A percentile compares a stretch with the other conserved stretches of the same genome.
phyloP scores from a whole-genome alignment of 2,329 filamentous ascomycete genomes.

The Cryphonectria nitschkei region DNA sequence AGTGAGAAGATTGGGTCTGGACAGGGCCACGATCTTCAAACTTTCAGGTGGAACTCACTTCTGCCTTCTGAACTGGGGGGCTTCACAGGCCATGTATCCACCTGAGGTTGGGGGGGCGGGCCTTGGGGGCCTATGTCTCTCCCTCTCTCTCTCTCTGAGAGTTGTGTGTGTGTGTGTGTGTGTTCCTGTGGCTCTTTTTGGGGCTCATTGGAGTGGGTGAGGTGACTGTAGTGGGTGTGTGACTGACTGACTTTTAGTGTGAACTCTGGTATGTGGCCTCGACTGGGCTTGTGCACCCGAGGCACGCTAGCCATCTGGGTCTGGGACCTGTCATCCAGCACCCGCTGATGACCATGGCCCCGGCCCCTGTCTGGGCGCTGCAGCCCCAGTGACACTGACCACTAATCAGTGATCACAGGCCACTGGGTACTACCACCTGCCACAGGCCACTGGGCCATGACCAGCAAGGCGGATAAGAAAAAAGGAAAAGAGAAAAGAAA shows the following conservation, averaged over 20 bases:
- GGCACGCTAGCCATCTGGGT: not conserved
- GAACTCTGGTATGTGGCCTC: not conserved
- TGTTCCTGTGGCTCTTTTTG: too few relatives aligned
- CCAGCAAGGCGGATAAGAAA: not conserved
- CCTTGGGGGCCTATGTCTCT: not conserved
- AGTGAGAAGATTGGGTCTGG: not conserved
- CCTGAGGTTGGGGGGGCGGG: not conserved
- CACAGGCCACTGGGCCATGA: not conserved
- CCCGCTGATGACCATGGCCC: not conserved
- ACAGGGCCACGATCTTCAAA: not conserved
- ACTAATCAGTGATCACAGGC: not conserved
- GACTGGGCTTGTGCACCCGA: not conserved
- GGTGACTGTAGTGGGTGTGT: not conserved
- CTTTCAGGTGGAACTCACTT: constrained; percentile 3
- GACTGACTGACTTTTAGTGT: not conserved
- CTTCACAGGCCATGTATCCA: not conserved
- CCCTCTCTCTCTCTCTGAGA: not conserved
- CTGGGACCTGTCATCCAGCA: not conserved
- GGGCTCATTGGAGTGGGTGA: too few relatives aligned
- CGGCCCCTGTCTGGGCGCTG: not conserved
- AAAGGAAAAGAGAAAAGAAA: not conserved
- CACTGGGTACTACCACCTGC: not conserved
- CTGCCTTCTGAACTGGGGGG: not conserved
- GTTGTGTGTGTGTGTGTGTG: too few relatives aligned
- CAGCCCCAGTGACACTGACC: not conserved